Base-by-base conservation (phyloP, 768 basidiomycete species). In the Suillus clintonianus region DNA sequence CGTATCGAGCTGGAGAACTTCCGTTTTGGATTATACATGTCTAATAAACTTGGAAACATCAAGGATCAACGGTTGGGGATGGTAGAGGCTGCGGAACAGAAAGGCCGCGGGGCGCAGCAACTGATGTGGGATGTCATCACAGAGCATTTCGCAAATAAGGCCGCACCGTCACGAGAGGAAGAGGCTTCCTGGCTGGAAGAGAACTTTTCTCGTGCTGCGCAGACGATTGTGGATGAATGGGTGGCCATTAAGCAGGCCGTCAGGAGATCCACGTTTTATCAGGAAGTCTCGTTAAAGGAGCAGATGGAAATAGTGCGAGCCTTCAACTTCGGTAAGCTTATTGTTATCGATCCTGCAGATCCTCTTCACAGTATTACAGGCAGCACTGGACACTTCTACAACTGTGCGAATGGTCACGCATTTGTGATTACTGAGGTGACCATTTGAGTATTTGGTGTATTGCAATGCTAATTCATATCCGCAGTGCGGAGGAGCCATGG, bases 401-500 rank as follows among this genome's bases (percentile, higher is more conserved):
- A 78, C 19, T 86, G 85, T 62, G 80, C 75, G 0, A 88, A 89
- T 57, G 89, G 89, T 0, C 89, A 90, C 66, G 78, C 82, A 0
- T 89, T 85, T 61, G 83, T 86, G 2, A 89, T 90, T 39, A 74
- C 70, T 0, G 83, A 88, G 71, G 86, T 89, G 62, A 34, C 13
- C 34, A 8, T 42, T 48, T 67, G 59, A 13, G 22, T 15, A 42
- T 61, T 8, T 19, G 1, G 13, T 24, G 45, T 57, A 7, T 48
- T 2, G 15, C 41, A 22, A n/a, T 11, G 24, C 62, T 65, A 64
- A 48, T n/a, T 27, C 50, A 37, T 60, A 9, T 59, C 39, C 22
- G 32, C 62, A 89, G 86, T 89, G 87, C 59, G 88, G 87, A 19
- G 86, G 85, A 1, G 87, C 86, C 0, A 83, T 79, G 78, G 22